A percentile compares a stretch with the other conserved stretches of the same genome.
Conservation (phyloP, 148 eudicot genomes). For the Drosera capensis region DNA sequence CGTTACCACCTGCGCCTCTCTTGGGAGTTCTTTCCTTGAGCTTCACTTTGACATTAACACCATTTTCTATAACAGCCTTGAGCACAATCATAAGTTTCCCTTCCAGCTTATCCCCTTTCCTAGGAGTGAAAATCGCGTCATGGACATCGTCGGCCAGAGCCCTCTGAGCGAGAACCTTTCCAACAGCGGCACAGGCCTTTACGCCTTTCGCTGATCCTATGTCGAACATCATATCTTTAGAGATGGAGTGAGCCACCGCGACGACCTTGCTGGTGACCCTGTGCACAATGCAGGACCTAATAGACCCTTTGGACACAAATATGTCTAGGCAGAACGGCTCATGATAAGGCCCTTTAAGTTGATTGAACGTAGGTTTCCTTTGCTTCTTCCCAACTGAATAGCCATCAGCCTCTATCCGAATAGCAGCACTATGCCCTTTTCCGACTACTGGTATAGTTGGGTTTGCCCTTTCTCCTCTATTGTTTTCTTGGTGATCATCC, state of each 20-base stretch:
- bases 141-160: constrained; percentile 79
- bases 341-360: constrained; percentile 75
- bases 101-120: constrained; percentile 70
- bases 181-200: constrained; percentile 56
- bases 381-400: constrained; percentile 26
- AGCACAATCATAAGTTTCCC: constrained; percentile 73
- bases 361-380: constrained; percentile 69
- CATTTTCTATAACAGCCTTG: constrained; percentile 39
- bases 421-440: constrained; percentile 13
- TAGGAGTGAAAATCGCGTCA: constrained; percentile 61
- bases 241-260: constrained; percentile 83
- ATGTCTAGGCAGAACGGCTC: constrained; percentile 92
- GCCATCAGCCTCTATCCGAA: constrained; percentile 8
- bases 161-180: constrained; percentile 59
- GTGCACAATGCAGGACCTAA: constrained; percentile 79
- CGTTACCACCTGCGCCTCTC: constrained; percentile 15
- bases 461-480: constrained; percentile 5
- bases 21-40: constrained; percentile 43
- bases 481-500: constrained; percentile 11
- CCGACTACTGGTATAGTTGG: constrained; percentile 6
- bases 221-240: constrained; percentile 81
- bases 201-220: constrained; percentile 51
- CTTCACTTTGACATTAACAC: constrained; percentile 58
- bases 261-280: constrained; percentile 91
- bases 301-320: constrained; percentile 63